Base-by-base conservation (phyloP, 345 rosid genomes). In the Limnanthes douglasii region DNA sequence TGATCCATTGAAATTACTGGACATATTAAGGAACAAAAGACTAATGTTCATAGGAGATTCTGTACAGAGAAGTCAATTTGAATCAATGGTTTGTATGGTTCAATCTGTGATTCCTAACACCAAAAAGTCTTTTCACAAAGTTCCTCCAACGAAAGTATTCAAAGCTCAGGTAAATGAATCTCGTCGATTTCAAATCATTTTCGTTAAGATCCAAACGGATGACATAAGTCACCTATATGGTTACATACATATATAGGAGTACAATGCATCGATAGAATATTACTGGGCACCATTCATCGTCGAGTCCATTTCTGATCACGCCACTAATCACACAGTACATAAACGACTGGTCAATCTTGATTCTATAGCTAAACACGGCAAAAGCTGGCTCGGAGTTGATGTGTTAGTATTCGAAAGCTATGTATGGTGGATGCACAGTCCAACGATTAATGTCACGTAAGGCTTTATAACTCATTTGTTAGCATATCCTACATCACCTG, bases 251-350 rank as follows among this genome's bases (percentile, higher is more conserved):
- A n/a, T 43, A 52, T 62, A 86, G 97, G 97, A 88, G 37, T 83
- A 59, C 54, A 66, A 79, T 37, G 78, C 59, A 9, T 61, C 86
- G 0, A 83, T 83, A 0, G 94, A 83, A 70, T 79, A 90, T 42
- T 83, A 77, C 40, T 83, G 98, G 98, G 98, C 95, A 6, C 98
- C 97, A 1, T 90, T 90, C 34, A 68, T 90, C 1, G 84, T 83
- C 11, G 92, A 79, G 54, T 79, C 90, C 2, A 74, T 72, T 37
- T 90, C 95, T 19, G 98, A 90, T 53, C 86, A 77, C 51, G 94
- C 84, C 31, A 90, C 84, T 37, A 90, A 90, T 41, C 98, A 83
- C 21, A 79, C 86, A 0, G 86, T 90, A 7, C 68, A 21, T 9
- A 76, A 72, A 45, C 59, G 86, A 33, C 72, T 83, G 21, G 95